Evolutionary conservation across 208 protist species (phyloP).

Genomic region (Spongospora subterranea): DNA sequence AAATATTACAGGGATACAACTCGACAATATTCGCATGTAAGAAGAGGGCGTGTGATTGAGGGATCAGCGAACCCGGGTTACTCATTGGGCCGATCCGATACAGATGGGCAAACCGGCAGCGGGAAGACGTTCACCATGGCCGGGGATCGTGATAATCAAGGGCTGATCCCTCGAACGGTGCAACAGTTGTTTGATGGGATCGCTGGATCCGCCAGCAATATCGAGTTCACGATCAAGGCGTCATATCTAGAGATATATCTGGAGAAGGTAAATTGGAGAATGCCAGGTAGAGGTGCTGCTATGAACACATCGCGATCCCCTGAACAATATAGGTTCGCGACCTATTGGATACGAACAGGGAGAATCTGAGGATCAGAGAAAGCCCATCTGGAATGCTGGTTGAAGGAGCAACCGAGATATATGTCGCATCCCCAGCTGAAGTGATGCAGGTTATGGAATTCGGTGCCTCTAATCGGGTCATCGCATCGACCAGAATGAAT

Average conservation of each 20-base stretch:
- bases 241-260: slow-evolving; percentile 54
- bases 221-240: slow-evolving; percentile 55
- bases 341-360: slow-evolving; percentile 61
- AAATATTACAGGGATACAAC: slow-evolving; percentile 55
- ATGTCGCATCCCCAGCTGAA: slow-evolving; percentile 59
- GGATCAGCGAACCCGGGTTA: background rate
- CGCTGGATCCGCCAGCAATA: background rate
- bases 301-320: too few relatives aligned
- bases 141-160: slow-evolving; percentile 12
- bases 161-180: slow-evolving; percentile 42
- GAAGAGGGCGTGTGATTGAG: background rate
- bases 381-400: slow-evolving; percentile 61
- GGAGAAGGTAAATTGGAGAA: background rate
- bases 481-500: slow-evolving; percentile 68
- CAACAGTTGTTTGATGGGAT: slow-evolving; percentile 52
- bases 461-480: slow-evolving; percentile 62
- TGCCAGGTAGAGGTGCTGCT: background rate
- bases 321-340: slow-evolving; percentile 64
- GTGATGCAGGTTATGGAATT: slow-evolving; percentile 58
- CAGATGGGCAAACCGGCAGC: slow-evolving; percentile 50
- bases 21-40: slow-evolving; percentile 56
- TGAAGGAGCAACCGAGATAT: slow-evolving; percentile 58
- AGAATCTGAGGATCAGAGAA: slow-evolving; percentile 58
- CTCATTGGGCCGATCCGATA: background rate
- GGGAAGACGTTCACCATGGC: slow-evolving; percentile 56